Percentiles rank a stretch among this genome's conserved stretches.
Evolutionary conservation across 805 yeast species (phyloP).

Genomic region (Blastobotrys americana): DNA sequence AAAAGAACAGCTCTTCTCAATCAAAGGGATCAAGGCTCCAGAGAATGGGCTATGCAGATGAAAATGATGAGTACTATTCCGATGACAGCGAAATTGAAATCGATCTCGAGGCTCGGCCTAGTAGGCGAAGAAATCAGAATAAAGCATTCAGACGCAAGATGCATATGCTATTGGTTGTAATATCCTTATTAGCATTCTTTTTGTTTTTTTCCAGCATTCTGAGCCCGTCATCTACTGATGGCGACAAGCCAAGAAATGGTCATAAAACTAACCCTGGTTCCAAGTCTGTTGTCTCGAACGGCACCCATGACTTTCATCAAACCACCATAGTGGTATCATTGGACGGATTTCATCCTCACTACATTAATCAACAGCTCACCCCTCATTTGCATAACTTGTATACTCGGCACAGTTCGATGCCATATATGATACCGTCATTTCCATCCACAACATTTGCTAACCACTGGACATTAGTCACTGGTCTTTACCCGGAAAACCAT

Average conservation of each 20-base stretch:
- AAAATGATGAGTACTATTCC: constrained; percentile 8
- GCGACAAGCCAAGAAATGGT: background rate
- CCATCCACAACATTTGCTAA: constrained; percentile 89
- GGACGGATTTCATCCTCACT: constrained; percentile 90
- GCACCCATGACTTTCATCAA: constrained; percentile 65
- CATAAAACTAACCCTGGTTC: background rate
- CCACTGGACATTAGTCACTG: constrained; percentile 88
- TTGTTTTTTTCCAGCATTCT: constrained; percentile 12
- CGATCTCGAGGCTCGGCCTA: constrained; percentile 19
- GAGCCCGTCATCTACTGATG: background rate
- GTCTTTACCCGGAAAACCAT: constrained; percentile 73
- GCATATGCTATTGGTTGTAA: constrained; percentile 11
- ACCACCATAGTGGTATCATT: constrained; percentile 74
- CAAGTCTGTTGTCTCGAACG: constrained; percentile 36
- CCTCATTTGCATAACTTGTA: constrained; percentile 63
- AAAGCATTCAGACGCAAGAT: constrained; percentile 6
- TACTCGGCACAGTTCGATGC: constrained; percentile 51
- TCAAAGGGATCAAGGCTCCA: background rate
- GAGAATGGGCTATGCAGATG: constrained; percentile 8
- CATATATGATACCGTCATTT: constrained; percentile 79
- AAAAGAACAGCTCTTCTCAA: background rate
- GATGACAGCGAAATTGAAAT: constrained; percentile 17
- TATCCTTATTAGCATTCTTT: constrained; percentile 11
- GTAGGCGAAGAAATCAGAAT: constrained; percentile 10
- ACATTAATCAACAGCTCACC: constrained; percentile 55